Conservation (phyloP, 495 filamentous ascomycete genomes). For the Neurospora sp. region DNA sequence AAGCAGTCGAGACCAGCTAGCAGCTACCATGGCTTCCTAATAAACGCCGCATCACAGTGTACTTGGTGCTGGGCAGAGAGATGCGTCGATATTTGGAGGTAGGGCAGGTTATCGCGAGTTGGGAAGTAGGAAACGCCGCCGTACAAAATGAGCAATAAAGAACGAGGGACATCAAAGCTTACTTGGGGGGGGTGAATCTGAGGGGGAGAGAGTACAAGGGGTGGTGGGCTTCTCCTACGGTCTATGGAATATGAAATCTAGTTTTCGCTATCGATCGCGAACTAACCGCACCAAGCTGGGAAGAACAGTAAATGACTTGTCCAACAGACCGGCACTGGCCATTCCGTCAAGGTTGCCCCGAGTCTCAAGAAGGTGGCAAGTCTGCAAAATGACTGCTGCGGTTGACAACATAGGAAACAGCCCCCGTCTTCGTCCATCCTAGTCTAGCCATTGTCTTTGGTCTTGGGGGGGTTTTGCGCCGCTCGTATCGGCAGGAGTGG, state of each 20-base stretch:
- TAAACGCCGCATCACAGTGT: not conserved
- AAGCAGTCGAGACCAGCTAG: not conserved
- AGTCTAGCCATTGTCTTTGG: not conserved
- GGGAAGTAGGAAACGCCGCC: not conserved
- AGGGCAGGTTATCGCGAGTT: not conserved
- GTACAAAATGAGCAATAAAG: not conserved
- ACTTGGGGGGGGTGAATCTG: too few relatives aligned
- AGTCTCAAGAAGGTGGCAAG: not conserved
- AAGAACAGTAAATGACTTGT: not conserved
- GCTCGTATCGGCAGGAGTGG: not conserved
- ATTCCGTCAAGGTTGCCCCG: not conserved
- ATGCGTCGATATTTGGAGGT: not conserved
- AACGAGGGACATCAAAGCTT: not conserved
- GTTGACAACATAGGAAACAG: not conserved
- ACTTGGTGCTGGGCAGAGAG: not conserved
- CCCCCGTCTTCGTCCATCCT: not conserved
- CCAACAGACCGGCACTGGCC: too few relatives aligned
- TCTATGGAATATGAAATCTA: not conserved
- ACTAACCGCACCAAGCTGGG: not conserved
- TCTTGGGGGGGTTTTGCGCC: not conserved
- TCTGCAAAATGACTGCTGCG: not conserved
- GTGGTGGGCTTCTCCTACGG: not conserved
- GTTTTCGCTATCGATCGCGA: not conserved
- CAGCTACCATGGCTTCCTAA: not conserved
- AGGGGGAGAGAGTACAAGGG: too few relatives aligned